Evolutionary conservation across 352 stramenopile genomes (phyloP), one percentile per base, ranked within the genome.

Genomic region (Pelagophyceae sp.): DNA sequence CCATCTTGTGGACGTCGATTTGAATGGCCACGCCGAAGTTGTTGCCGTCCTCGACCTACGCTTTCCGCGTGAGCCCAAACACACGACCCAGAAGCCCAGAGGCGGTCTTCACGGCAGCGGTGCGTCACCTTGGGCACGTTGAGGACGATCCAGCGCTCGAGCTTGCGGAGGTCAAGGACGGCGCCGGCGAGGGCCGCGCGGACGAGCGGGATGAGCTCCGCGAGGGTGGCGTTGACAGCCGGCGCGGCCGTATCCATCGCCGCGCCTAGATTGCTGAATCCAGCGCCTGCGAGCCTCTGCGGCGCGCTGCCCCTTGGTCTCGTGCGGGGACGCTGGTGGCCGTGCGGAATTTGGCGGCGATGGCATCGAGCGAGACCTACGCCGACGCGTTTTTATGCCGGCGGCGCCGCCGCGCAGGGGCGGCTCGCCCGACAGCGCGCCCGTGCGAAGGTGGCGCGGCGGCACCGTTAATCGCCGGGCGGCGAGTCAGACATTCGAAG

Each of bases 21-120:
- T 91, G 87, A 40, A 91, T 81, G 37, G 79, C 87, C 0, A 91
- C 87, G 50, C 87, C 87, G 81, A 90, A 91, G 77, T 91, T 91
- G 76, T 88, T 88, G n/a, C 87, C 87, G 77, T 91, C 87, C 79
- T 89, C 82, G 76, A 83, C 40, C n/a, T n/a, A n/a, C n/a, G n/a
- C n/a, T n/a, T n/a, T n/a, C n/a, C n/a, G 45, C 15, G 33, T 58
- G 35, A 31, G 40, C 32, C 33, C 27, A 17, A 64, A 76, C 33
- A 76, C n/a, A n/a, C n/a, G n/a, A n/a, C n/a, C n/a, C n/a, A n/a
- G n/a, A n/a, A n/a, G n/a, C n/a, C n/a, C n/a, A n/a, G n/a, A n/a
- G n/a, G n/a, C n/a, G n/a, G n/a, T n/a, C n/a, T n/a, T n/a, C n/a
- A n/a, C n/a, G n/a, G 81, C n/a, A n/a, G n/a, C n/a, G n/a, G n/a